A percentile compares a stretch with the other conserved stretches of the same genome.
Conservation (phyloP, 352 stramenopile genomes). For the Phytophthora aleatoria region DNA sequence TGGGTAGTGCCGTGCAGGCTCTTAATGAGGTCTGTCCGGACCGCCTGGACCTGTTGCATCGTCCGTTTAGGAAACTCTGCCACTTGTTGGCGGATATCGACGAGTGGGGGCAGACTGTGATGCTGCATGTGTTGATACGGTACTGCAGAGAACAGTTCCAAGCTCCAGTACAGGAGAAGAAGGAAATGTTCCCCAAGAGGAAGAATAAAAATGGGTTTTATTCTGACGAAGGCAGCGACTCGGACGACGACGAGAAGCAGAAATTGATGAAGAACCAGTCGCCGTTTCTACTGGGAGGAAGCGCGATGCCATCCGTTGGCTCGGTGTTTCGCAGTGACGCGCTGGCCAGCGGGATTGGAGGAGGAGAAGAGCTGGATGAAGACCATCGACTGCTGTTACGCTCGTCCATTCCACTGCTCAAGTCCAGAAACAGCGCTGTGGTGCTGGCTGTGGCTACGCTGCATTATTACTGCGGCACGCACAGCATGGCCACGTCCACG, state of each 20-base stretch:
- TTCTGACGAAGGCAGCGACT: conserved; percentile 93
- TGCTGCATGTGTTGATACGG: conserved; percentile 92
- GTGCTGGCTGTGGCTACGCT: conserved; percentile 96
- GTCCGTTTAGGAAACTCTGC: conserved; percentile 96
- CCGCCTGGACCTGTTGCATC: conserved; percentile 95
- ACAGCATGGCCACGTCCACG: conserved; percentile 84
- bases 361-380: conserved; percentile 90
- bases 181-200: conserved; percentile 63
- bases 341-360: conserved; percentile 67
- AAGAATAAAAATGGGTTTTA: conserved; percentile 93
- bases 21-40: conserved; percentile 97
- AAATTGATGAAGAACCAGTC: conserved; percentile 35
- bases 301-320: conserved; percentile 67
- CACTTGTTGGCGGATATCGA: conserved; percentile 98
- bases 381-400: conserved; percentile 96
- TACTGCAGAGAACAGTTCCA: conserved; percentile 97
- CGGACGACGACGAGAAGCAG: conserved; percentile 51
- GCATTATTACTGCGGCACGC: conserved; percentile 97
- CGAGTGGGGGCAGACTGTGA: conserved; percentile 98
- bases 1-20: conserved; percentile 94
- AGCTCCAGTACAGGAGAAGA: conserved; percentile 69
- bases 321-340: conserved; percentile 78
- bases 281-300: conserved; percentile 55
- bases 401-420: conserved; percentile 96
- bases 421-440: conserved; percentile 96